Conservation (phyloP, 2,329 filamentous ascomycete species). For the Aaosphaeria arxii region DNA sequence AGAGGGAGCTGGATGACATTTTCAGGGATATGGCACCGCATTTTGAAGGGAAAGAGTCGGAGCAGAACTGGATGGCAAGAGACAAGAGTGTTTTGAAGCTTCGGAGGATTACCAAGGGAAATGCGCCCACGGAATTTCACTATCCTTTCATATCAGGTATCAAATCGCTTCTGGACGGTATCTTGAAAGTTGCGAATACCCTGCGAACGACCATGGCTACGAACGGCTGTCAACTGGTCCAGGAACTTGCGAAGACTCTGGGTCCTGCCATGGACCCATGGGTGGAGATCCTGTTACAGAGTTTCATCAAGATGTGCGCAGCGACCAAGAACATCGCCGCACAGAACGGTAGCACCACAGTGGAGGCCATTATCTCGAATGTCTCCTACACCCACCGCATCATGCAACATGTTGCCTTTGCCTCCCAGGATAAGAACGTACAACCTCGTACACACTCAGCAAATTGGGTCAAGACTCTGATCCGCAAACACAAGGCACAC, state of each 20-base stretch:
- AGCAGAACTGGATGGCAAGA: conserved; percentile 85
- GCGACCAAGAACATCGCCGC: conserved; percentile 91
- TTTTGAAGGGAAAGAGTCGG: conserved; percentile 86
- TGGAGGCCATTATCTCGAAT: conserved; percentile 76
- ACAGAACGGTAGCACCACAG: conserved; percentile 74
- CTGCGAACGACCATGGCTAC: conserved; percentile 87
- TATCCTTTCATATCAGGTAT: conserved; percentile 68
- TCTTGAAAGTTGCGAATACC: conserved; percentile 80
- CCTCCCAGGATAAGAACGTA: conserved; percentile 90
- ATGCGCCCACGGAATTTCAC: conserved; percentile 74
- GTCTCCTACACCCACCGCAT: conserved; percentile 77
- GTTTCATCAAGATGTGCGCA: conserved; percentile 82
- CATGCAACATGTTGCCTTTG: conserved; percentile 79
- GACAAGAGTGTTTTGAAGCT: conserved; percentile 78
- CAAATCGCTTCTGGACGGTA: conserved; percentile 76
- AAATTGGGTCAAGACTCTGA: conserved; percentile 79
- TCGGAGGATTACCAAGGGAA: conserved; percentile 76
- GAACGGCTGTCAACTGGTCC: conserved; percentile 77
- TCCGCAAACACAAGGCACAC: conserved; percentile 78
- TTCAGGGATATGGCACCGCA: conserved; percentile 75
- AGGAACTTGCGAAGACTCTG: conserved; percentile 75
- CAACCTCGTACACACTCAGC: conserved; percentile 76
- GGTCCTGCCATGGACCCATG: conserved; percentile 80
- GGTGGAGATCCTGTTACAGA: conserved; percentile 86
- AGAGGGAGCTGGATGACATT: conserved; percentile 83